phyloP scores from a whole-genome alignment of 805 yeast species.

The Saturnispora sanitii region DNA sequence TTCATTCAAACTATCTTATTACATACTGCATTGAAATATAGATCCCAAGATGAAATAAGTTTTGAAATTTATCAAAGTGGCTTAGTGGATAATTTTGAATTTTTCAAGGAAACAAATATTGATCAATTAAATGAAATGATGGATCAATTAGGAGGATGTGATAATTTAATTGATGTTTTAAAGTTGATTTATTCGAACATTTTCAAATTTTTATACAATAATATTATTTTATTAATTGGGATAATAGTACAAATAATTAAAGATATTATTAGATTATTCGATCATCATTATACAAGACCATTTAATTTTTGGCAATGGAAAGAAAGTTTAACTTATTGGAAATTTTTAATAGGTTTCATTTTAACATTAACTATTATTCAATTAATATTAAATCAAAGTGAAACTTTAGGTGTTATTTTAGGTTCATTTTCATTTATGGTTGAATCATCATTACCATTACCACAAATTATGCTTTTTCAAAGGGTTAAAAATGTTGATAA shows the following conservation, averaged over 20 bases:
- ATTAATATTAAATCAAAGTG: slow-evolving; percentile 18
- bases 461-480: slow-evolving; percentile 63
- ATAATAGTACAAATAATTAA: slow-evolving; percentile 20
- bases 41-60: slow-evolving; percentile 35
- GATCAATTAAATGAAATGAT: slow-evolving; percentile 11
- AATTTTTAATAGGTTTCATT: slow-evolving; percentile 41
- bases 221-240: slow-evolving; percentile 10
- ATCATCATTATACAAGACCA: slow-evolving; percentile 58
- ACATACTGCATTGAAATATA: slow-evolving; percentile 49
- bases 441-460: slow-evolving; percentile 66
- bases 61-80: slow-evolving; percentile 25
- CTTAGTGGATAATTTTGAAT: slow-evolving; percentile 25
- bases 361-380: slow-evolving; percentile 15
- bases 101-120: slow-evolving; percentile 15
- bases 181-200: slow-evolving; percentile 8
- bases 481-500: slow-evolving; percentile 64
- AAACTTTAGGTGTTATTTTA: slow-evolving; percentile 22
- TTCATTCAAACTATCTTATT: slow-evolving; percentile 60
- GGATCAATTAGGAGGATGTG: slow-evolving; percentile 11
- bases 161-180: neutral
- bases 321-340: slow-evolving; percentile 18
- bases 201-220: slow-evolving; percentile 13
- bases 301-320: slow-evolving; percentile 81
- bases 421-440: slow-evolving; percentile 41
- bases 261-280: slow-evolving; percentile 50